Evolutionary conservation across 768 basidiomycete species (phyloP), one percentile per base, ranked within the genome.

Genomic region (Kwoniella europaea): DNA sequence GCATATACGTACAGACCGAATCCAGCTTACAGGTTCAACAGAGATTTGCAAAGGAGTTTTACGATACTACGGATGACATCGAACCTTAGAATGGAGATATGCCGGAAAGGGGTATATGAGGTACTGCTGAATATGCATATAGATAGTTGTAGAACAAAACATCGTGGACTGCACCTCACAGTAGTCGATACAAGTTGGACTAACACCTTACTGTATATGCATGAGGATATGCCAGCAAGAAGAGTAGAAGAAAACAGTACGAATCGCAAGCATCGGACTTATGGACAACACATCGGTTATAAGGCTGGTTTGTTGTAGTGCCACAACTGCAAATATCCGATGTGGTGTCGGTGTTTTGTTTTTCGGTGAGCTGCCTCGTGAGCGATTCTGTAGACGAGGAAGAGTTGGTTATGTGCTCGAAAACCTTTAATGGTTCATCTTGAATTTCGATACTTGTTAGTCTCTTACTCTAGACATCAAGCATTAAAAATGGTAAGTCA

Each of bases 1-100:
- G 22, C 27, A 52, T 63, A 53, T 63, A 1, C 4, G 7, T 63
- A 12, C 44, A 83, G 85, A 83, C 78, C 9, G 94, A 96, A 84
- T 90, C 86, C 16, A 88, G 89, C 0, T 77, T 84, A 53, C 88
- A 92, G 43, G 90, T 90, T 0, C 94, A 97, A 82, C 88, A 89
- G 75, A 86, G 92, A 63, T 88, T 97, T 56, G 90, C 93, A 58
- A 87, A 86, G 76, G 94, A 95, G 79, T 93, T 95, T 81, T 96
- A 94, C 77, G 88, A 88, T 43, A 72, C 63, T 16, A 75, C 74
- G 3, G 79, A 80, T 29, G 79, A 78, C 42, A 68, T 71, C 10
- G 69, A 73, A 18, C 73, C 74, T 41, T 66, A 67, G 53, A 27
- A 50, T 29, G 35, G 16, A 50, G 46, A 50, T 13, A 50, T 50